Conservation (phyloP, 495 filamentous ascomycete genomes). For the Talaromyces ruber region DNA sequence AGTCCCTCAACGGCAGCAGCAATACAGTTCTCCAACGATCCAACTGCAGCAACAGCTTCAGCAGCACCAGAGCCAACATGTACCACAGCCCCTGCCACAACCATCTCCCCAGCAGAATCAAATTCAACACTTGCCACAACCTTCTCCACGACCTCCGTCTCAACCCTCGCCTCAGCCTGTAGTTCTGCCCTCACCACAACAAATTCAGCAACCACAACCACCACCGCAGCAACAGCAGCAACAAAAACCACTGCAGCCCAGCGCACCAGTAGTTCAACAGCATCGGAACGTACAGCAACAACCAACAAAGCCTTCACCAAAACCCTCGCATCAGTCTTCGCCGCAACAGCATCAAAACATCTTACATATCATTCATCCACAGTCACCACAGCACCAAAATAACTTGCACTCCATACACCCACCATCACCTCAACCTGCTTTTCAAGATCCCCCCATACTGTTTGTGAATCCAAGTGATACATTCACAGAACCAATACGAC, state of each 20-base stretch:
- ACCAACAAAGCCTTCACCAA: slow-evolving; percentile 21
- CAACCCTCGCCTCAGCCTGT: neutral
- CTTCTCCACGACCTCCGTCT: slow-evolving; percentile 14
- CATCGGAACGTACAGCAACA: slow-evolving; percentile 21
- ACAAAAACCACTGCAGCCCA: neutral
- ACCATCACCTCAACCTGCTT: slow-evolving; percentile 17
- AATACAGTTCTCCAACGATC: neutral
- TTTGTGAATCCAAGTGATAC: slow-evolving; percentile 35
- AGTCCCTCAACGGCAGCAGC: slow-evolving; percentile 4
- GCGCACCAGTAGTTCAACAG: slow-evolving; percentile 6
- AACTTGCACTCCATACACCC: neutral
- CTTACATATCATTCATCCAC: neutral
- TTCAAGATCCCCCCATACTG: slow-evolving; percentile 12
- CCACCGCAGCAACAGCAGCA: neutral
- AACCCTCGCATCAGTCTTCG: slow-evolving; percentile 12
- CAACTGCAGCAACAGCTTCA: slow-evolving; percentile 9
- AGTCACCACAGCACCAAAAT: neutral
- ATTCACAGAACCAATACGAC: slow-evolving; percentile 12
- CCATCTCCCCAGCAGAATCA: slow-evolving; percentile 13
- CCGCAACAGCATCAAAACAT: neutral
- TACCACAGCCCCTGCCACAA: slow-evolving; percentile 12
- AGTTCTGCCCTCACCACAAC: neutral
- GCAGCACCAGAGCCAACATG: slow-evolving; percentile 4
- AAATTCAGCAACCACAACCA: neutral
- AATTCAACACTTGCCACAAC: slow-evolving; percentile 11